A percentile compares a stretch with the other conserved stretches of the same genome.
phyloP scores from a whole-genome alignment of 1,284 basidiomycete species.

The Rhodotorula sp. region DNA sequence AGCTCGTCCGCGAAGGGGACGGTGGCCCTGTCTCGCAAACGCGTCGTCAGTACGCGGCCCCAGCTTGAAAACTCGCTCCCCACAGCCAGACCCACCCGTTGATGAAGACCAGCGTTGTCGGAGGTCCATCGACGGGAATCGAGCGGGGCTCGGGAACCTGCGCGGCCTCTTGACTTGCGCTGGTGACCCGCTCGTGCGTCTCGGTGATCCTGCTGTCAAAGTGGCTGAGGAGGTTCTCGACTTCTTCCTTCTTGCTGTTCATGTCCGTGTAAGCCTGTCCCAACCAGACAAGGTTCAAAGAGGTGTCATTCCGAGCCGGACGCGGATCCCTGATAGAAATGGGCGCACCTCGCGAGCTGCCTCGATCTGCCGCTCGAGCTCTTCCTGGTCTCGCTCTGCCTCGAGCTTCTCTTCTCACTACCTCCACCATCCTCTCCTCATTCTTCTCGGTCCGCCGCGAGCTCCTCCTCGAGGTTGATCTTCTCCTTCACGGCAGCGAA shows the following conservation, averaged over 20 bases:
- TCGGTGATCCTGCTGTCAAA: not conserved
- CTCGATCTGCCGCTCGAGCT: not conserved
- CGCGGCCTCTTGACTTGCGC: not conserved
- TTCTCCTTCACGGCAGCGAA: not conserved
- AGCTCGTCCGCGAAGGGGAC: constrained; percentile 7
- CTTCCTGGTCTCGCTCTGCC: not conserved
- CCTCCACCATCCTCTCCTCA: not conserved
- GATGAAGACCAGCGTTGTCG: not conserved
- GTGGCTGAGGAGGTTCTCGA: not conserved
- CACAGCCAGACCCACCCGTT: not conserved
- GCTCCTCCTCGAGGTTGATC: not conserved
- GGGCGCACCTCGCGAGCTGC: not conserved
- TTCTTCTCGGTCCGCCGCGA: not conserved
- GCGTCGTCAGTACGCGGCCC: too few species aligned
- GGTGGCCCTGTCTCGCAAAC: not conserved
- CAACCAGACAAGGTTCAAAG: too few species aligned
- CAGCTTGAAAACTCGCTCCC: accelerated
- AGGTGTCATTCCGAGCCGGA: too few species aligned
- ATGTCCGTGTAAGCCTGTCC: not conserved
- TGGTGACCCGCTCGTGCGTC: not conserved
- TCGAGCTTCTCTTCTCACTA: not conserved
- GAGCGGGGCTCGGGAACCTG: not conserved
- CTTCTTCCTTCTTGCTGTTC: not conserved
- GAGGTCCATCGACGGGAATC: not conserved
- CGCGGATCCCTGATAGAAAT: too few species aligned